Conservation (phyloP, 2,329 filamentous ascomycete genomes). For the Plenodomus lindquistii region DNA sequence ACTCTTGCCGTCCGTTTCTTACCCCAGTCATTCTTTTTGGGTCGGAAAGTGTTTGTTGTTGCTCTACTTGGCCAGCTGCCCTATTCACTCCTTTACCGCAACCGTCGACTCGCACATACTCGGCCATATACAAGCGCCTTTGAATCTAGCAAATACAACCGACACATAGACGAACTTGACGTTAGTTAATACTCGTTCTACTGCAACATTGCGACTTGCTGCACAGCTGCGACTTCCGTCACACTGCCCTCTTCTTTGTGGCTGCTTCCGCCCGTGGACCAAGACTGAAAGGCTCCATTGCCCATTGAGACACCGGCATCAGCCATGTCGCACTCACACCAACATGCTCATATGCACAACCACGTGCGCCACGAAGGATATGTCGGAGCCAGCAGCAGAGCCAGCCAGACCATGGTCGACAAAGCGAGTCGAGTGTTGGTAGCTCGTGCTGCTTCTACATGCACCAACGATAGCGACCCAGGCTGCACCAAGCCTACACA, state of each 20-base stretch:
- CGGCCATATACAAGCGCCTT: constrained; percentile 1
- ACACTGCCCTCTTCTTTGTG: constrained; percentile 7
- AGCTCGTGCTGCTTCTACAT: constrained; percentile 26
- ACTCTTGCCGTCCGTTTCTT: constrained; percentile 34
- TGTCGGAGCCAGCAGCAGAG: constrained; percentile 18
- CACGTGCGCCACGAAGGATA: constrained; percentile 28
- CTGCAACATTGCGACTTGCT: constrained; percentile 6
- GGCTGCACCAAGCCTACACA: constrained; percentile 43
- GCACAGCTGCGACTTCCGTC: constrained; percentile 3
- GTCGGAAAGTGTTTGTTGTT: constrained; percentile 27
- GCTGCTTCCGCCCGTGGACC: constrained; percentile 20
- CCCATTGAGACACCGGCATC: constrained; percentile 20
- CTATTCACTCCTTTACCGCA: constrained; percentile 19
- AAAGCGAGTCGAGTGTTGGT: constrained; percentile 31
- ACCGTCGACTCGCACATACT: constrained; percentile 10
- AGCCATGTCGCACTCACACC: constrained; percentile 37
- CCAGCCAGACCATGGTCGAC: constrained; percentile 29
- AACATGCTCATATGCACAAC: constrained; percentile 36
- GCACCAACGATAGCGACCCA: constrained; percentile 38
- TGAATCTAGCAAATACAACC: constrained; percentile 26
- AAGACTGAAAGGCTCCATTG: constrained; percentile 17
- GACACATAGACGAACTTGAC: constrained; percentile 41
- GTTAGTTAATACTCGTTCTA: constrained; percentile 37
- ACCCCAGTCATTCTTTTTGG: constrained; percentile 48
- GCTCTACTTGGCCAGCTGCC: constrained; percentile 10